Percentiles rank a stretch among this genome's conserved stretches.
These are phyloP conservation scores for Ustilago shanxiensis DNA, from an alignment of 1,284 basidiomycete species.

Conservation along the genomic window DNA sequence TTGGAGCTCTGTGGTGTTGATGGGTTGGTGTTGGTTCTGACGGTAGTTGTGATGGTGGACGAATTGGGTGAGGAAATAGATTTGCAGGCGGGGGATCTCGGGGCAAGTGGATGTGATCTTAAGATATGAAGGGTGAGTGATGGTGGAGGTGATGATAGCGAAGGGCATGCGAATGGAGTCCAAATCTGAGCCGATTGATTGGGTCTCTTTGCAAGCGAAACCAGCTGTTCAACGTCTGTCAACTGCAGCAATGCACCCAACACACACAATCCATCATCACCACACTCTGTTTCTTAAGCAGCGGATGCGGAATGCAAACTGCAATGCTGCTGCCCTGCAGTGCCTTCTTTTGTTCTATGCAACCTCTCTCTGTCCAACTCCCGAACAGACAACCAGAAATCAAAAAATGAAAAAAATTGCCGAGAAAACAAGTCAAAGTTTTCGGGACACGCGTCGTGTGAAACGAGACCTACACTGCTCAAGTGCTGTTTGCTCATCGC, in stretches of 20 bases:
- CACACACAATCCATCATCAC: neutral
- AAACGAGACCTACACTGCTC: slow-evolving; percentile 15
- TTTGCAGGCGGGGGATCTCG: slow-evolving; percentile 7
- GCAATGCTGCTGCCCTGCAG: neutral
- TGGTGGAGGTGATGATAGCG: slow-evolving; percentile 47
- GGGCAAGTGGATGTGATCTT: slow-evolving; percentile 1
- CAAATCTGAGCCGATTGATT: slow-evolving; percentile 11
- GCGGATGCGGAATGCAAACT: slow-evolving; percentile 25
- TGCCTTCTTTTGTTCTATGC: neutral
- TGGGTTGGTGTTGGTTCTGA: slow-evolving; percentile 7
- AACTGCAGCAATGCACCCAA: neutral
- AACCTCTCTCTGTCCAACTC: too few relatives aligned
- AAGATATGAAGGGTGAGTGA: slow-evolving; percentile 5
- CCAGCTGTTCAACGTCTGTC: neutral
- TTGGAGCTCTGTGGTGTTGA: neutral
- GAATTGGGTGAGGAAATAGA: neutral
- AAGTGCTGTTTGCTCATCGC: slow-evolving; percentile 1
- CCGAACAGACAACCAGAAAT: slow-evolving; percentile 8
- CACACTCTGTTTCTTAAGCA: neutral
- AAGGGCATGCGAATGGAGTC: neutral
- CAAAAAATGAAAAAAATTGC: slow-evolving; percentile 18
- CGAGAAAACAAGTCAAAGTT: slow-evolving; percentile 6
- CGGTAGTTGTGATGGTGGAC: neutral
- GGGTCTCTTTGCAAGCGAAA: slow-evolving; percentile 6
- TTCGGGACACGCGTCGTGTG: slow-evolving; percentile 20